phyloP scores from a whole-genome alignment of 1,284 basidiomycete species.

The Rhodotorula sp. region DNA sequence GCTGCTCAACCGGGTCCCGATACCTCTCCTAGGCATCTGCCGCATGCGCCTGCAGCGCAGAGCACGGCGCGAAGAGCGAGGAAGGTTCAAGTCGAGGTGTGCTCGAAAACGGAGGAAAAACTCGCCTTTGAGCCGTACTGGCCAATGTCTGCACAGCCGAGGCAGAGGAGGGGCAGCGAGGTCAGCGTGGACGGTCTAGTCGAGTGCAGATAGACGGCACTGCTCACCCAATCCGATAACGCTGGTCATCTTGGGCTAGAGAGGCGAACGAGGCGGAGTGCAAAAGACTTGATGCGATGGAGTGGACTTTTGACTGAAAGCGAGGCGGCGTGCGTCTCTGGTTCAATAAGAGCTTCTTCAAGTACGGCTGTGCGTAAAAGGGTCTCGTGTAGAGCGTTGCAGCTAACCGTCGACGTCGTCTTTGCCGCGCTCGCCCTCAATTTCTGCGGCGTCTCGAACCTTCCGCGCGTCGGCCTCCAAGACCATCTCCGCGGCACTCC shows the following conservation, averaged over 20 bases:
- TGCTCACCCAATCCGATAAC: conserved; percentile 44
- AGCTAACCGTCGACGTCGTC: neutral
- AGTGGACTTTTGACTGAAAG: too few relatives aligned
- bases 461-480: neutral
- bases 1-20: neutral
- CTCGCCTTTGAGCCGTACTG: conserved; percentile 44
- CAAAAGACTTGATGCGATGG: too few relatives aligned
- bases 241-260: conserved; percentile 36
- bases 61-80: neutral
- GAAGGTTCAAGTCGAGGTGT: neutral
- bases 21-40: neutral
- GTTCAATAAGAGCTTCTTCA: too few relatives aligned
- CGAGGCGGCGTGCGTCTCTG: too few relatives aligned
- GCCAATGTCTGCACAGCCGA: conserved; percentile 38
- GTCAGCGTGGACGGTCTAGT: neutral
- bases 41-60: neutral
- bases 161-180: too few relatives aligned
- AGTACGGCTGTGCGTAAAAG: too few relatives aligned
- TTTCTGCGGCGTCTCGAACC: neutral
- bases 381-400: too few relatives aligned
- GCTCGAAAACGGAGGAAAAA: neutral
- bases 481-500: too few relatives aligned
- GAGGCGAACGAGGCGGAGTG: neutral
- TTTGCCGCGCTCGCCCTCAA: neutral
- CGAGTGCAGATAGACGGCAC: accelerated